Base-by-base conservation (phyloP, 257 asterid species). In the Ballota nigra region DNA sequence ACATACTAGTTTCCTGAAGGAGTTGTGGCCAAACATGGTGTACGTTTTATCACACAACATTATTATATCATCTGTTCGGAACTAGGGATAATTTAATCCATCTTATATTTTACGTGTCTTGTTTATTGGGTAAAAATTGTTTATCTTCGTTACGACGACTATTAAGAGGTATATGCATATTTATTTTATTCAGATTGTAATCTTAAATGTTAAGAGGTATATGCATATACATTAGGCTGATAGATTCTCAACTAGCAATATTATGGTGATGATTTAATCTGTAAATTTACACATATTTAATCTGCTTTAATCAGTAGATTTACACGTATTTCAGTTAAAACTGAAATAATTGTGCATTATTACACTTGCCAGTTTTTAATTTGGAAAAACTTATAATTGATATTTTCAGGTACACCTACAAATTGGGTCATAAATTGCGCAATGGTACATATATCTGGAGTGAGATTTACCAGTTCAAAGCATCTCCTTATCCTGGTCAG, bases 401-500 rank as follows among this genome's bases (percentile, higher is more conserved):
- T 71, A n/a, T n/a, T 8, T 84, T 77, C 88, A 91, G 98, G 70
- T 95, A 95, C 77, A 86, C 97, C 23, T 95, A 92, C 87, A 95
- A 80, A 84, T 66, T 92, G 81, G 99, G 98, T 23, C 98, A 95
- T 83, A 82, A 71, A 64, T 63, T 92, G 77, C 73, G 63, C 15
- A 82, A 92, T 49, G 98, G 94, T 24, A 80, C 86, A 0, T 80
- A 79, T 22, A 66, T 89, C 26, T 92, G 95, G 98, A 88, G 96
- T 76, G 81, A 69, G 59, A 60, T 41, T 38, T 81, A 87, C 78
- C 81, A 84, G 72, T 95, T 95, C 84, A 88, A 78, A 84, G 80
- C 99, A 33, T 89, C 99, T 62, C 99, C 99, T 5, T 92, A 84
- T 80, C 99, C 99, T 12, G 99, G 98, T 63, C 96, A 92, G 80